Percentiles rank a stretch among this genome's conserved stretches.
phyloP scores from a whole-genome alignment of 805 yeast genomes.

The Candida manassasensis region DNA sequence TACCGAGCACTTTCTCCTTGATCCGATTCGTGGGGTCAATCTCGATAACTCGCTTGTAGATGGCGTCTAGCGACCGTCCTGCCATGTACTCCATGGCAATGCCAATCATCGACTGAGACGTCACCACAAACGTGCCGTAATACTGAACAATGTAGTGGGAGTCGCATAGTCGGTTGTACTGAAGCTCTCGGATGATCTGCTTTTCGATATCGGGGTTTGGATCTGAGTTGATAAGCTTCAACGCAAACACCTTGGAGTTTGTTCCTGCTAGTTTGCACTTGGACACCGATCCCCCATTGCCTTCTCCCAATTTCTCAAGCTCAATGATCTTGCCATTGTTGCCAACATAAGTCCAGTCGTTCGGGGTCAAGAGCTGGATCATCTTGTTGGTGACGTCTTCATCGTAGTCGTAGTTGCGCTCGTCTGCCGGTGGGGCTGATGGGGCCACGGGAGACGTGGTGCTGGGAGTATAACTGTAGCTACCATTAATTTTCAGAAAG shows the following conservation, averaged over 20 bases:
- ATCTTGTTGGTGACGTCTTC: slow-evolving; percentile 4
- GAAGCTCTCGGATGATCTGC: slow-evolving; percentile 86
- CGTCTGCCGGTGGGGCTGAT: neutral
- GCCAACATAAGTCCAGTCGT: slow-evolving; percentile 68
- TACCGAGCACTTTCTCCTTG: slow-evolving; percentile 89
- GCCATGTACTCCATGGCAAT: slow-evolving; percentile 98
- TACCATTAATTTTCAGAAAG: slow-evolving; percentile 30
- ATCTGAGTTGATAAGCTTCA: slow-evolving; percentile 68
- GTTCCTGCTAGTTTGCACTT: slow-evolving; percentile 54
- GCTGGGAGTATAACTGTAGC: slow-evolving; percentile 14
- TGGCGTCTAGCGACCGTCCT: slow-evolving; percentile 84
- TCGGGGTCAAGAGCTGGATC: slow-evolving; percentile 47
- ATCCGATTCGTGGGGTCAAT: slow-evolving; percentile 72
- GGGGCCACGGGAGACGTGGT: slow-evolving; percentile 5
- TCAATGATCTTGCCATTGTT: slow-evolving; percentile 60
- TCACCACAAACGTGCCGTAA: slow-evolving; percentile 86
- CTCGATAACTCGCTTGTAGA: slow-evolving; percentile 70
- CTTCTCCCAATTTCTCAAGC: slow-evolving; percentile 79
- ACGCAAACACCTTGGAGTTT: slow-evolving; percentile 66
- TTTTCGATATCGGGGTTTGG: slow-evolving; percentile 84
- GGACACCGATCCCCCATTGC: slow-evolving; percentile 87
- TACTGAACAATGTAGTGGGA: slow-evolving; percentile 85
- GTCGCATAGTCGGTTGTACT: slow-evolving; percentile 76
- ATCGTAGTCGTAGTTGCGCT: neutral
- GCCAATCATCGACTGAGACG: slow-evolving; percentile 72